phyloP scores from a whole-genome alignment of 306 rosid species.

The Cucurbita ficifolia region DNA sequence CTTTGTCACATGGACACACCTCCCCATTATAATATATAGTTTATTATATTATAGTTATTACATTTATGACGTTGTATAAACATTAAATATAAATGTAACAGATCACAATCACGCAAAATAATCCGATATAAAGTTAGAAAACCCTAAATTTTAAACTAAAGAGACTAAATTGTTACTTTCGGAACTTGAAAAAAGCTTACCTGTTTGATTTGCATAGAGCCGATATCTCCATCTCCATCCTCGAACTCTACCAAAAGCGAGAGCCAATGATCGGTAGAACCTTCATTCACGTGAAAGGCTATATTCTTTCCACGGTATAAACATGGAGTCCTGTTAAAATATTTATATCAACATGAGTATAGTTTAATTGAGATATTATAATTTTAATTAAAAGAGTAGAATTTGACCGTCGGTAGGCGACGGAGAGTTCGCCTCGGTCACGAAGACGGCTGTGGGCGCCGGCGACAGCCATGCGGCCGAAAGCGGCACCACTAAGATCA shows the following conservation, averaged over 20 bases:
- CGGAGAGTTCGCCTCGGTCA: conserved; percentile 49
- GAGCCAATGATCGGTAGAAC: conserved; percentile 69
- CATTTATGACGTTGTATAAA: too few species aligned
- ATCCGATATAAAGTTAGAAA: too few species aligned
- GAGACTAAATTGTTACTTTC: too few species aligned
- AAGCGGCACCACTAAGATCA: conserved; percentile 86
- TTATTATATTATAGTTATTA: background rate
- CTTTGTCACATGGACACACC: conserved; percentile 24
- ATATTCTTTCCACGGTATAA: conserved; percentile 49
- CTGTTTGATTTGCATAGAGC: conserved; percentile 63
- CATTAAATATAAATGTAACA: too few species aligned
- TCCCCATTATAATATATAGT: background rate
- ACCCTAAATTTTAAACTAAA: too few species aligned
- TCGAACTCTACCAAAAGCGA: conserved; percentile 69
- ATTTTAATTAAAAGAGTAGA: background rate
- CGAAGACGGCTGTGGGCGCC: conserved; percentile 51
- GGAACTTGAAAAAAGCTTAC: conserved; percentile 13
- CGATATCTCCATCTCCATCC: conserved; percentile 79
- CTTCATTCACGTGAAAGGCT: conserved; percentile 79
- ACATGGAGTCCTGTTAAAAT: conserved; percentile 46
- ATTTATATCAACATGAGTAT: background rate
- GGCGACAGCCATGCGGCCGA: conserved; percentile 64
- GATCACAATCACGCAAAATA: too few species aligned
- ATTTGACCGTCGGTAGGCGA: conserved; percentile 46
- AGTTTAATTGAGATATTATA: background rate